Conservation (phyloP, 495 filamentous ascomycete species). For the Aspergillus carlsbadensis region DNA sequence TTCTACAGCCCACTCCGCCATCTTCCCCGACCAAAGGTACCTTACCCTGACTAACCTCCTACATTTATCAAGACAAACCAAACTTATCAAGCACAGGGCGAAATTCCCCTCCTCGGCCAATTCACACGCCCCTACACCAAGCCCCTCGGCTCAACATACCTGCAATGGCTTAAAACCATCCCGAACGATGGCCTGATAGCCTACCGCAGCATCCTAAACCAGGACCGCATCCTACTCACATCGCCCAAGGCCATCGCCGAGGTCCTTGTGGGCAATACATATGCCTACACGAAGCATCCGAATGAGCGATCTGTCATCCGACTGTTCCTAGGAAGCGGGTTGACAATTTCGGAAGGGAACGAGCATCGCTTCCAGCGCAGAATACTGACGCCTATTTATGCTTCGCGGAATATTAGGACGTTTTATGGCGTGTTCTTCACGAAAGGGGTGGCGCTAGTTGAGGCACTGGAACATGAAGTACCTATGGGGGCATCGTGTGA, state of each 20-base stretch:
- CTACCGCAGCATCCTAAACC: neutral
- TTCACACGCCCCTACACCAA: neutral
- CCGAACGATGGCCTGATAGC: neutral
- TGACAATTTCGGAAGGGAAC: neutral
- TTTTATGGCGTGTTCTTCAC: neutral
- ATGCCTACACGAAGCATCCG: neutral
- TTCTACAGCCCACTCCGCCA: neutral
- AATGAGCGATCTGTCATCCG: neutral
- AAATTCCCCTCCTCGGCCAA: neutral
- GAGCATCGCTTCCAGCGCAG: slow-evolving; percentile 1
- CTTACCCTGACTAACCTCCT: neutral
- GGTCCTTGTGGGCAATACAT: neutral
- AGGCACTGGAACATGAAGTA: neutral
- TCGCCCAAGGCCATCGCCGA: slow-evolving; percentile 1
- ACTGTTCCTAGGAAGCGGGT: neutral
- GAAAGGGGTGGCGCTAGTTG: neutral
- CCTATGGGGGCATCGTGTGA: too few species aligned
- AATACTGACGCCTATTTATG: neutral
- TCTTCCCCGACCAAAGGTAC: neutral
- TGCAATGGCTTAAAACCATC: neutral
- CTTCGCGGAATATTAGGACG: neutral
- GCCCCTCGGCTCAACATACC: neutral
- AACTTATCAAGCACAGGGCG: neutral
- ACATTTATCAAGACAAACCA: too few species aligned
- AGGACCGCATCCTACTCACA: neutral